A percentile compares a stretch with the other conserved stretches of the same genome.
phyloP scores from a whole-genome alignment of 139 green algal species.

The Diplosphaera chodatii region DNA sequence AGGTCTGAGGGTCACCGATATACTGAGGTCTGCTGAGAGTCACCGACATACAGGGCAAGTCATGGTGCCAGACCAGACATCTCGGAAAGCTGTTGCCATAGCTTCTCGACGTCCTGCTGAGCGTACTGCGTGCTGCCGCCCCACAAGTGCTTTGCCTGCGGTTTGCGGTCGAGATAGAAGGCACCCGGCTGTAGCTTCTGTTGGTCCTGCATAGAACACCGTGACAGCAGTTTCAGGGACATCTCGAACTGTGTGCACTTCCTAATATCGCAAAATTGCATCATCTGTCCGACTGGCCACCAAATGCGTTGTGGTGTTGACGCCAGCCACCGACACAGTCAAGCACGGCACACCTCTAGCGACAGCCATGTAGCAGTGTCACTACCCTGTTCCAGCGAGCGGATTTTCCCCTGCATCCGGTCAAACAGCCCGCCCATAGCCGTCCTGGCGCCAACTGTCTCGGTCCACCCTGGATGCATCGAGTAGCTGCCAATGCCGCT shows the following conservation, averaged over 20 bases:
- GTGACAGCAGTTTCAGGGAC: no score
- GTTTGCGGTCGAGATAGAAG: constrained; percentile 59
- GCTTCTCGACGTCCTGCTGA: constrained; percentile 21
- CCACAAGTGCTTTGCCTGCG: constrained; percentile 48
- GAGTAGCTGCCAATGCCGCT: constrained; percentile 30
- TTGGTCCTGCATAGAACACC: constrained; percentile 37
- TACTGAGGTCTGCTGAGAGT: no score
- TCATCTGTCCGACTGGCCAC: no score
- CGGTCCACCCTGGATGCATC: constrained; percentile 31
- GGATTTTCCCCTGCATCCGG: constrained; percentile 37
- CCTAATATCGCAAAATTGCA: no score
- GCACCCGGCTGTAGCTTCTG: constrained; percentile 42
- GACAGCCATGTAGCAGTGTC: constrained; percentile 62
- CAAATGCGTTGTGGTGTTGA: no score
- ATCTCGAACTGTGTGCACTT: no score
- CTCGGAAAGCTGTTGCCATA: constrained; percentile 26
- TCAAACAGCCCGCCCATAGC: constrained; percentile 57
- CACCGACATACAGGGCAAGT: no score
- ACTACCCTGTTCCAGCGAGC: constrained; percentile 36
- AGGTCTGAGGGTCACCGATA: no score
- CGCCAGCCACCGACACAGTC: no score
- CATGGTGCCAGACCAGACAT: constrained; percentile 4
- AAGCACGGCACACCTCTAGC: constrained; percentile 24
- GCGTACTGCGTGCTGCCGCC: constrained; percentile 40
- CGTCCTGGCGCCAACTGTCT: constrained; percentile 54